A percentile compares a stretch with the other conserved stretches of the same genome.
Conservation (phyloP, 257 asterid genomes). For the Knoxia roxburghii region DNA sequence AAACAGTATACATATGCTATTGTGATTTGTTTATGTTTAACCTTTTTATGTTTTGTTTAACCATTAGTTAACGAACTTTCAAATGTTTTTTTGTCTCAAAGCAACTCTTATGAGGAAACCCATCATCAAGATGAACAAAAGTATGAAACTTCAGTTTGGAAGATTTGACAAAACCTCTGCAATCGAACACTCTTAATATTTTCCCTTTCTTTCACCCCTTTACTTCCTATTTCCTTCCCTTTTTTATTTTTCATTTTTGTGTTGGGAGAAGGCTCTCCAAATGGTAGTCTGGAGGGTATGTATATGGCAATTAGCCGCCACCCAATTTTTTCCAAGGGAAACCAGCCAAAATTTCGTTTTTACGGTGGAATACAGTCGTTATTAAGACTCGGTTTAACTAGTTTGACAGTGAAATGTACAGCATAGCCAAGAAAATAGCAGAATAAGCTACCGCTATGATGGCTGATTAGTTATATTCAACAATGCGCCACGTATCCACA, state of each 20-base stretch:
- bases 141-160: background rate
- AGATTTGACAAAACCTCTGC: no score
- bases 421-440: background rate
- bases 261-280: background rate
- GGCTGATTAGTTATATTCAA: background rate
- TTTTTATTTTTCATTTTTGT: no score
- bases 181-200: no score
- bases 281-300: background rate
- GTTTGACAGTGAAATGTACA: background rate
- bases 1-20: no score
- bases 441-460: no score
- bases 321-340: background rate
- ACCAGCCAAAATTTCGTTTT: background rate
- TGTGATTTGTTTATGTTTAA: no score
- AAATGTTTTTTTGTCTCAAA: no score
- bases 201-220: no score
- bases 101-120: no score
- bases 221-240: no score
- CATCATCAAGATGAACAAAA: background rate
- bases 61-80: no score
- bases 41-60: no score
- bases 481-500: conserved; percentile 18
- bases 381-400: background rate
- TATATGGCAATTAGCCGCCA: background rate
- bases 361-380: background rate